Evolutionary conservation across 305 asterid genomes (phyloP).

Genomic region (Withania somnifera): DNA sequence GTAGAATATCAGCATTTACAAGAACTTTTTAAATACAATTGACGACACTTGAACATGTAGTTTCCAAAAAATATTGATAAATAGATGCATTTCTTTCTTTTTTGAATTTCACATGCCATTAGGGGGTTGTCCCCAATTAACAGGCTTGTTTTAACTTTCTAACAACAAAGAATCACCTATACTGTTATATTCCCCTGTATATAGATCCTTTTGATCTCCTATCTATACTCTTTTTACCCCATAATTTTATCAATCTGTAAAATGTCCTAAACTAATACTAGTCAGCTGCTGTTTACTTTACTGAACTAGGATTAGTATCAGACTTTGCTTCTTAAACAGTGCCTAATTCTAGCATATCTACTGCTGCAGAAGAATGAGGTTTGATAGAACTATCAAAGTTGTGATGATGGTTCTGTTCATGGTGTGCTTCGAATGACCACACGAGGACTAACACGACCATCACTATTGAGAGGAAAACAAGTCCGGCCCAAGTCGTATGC

Average conservation of each 20-base stretch:
- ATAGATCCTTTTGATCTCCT: not conserved
- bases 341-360: slow-evolving; percentile 31
- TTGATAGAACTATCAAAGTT: slow-evolving; percentile 38
- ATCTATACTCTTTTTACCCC: not conserved
- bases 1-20: not conserved
- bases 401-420: slow-evolving; percentile 15
- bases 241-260: not conserved
- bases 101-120: not conserved
- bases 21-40: not conserved
- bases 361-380: slow-evolving; percentile 21
- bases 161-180: not conserved
- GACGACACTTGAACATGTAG: not conserved
- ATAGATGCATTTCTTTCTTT: not conserved
- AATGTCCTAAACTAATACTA: not conserved
- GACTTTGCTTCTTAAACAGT: not conserved
- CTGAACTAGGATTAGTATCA: slow-evolving; percentile 10
- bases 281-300: slow-evolving; percentile 7
- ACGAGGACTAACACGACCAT: slow-evolving; percentile 46
- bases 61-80: not conserved
- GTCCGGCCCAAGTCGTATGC: slow-evolving; percentile 44
- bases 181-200: not conserved
- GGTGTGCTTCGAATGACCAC: slow-evolving; percentile 33
- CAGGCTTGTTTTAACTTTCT: not conserved
- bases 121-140: slow-evolving; percentile 13
- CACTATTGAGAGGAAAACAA: slow-evolving; percentile 43